Base-by-base conservation (phyloP, 2,329 filamentous ascomycete species). In the Gnomoniopsis smithogilvyi region DNA sequence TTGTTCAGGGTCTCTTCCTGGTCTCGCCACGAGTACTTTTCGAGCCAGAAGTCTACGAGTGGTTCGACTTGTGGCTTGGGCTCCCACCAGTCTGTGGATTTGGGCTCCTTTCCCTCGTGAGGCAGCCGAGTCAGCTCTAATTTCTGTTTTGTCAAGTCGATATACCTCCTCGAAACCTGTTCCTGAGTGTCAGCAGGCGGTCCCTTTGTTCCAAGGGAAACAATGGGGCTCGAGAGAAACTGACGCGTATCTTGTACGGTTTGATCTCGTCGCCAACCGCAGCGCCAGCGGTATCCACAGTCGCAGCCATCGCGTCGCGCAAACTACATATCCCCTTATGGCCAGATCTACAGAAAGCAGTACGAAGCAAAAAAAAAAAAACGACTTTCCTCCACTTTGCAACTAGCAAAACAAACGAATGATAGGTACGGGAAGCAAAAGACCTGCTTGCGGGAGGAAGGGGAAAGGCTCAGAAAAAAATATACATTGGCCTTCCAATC, bases 131-230 rank as follows among this genome's bases (percentile, higher is more conserved):
- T 86, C 49, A 89, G 76, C 66, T 89, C 84, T 11, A 90, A 77
- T 70, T 90, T 91, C 69, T 84, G 81, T 67, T 76, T 80, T 6
- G 87, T 90, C 61, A 90, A 76, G 49, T 88, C 81, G 1, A 90
- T 77, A 69, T 90, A 90, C 66, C 82, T 84, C 56, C 80, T 82
- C 2, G 86, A 89, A 17, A 90, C 82, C 86, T 88, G 58, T 21
- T 10, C 41, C 33, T 47, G 33, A 43, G 56, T 46, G 62, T 75
- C 58, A 76, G 72, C 66, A 6, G 43, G n/a, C 14, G 12, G 6
- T 14, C 6, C n/a, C n/a, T 14, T 30, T 11, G 51, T 2, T 22
- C 21, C 24, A 22, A 48, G 21, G n/a, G 10, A 11, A 36, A 7
- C 19, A 46, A 7, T 26, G 8, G 48, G 15, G 21, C 17, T 24